Evolutionary conservation across 805 yeast species (phyloP).

Genomic region (Candida glaebosa): DNA sequence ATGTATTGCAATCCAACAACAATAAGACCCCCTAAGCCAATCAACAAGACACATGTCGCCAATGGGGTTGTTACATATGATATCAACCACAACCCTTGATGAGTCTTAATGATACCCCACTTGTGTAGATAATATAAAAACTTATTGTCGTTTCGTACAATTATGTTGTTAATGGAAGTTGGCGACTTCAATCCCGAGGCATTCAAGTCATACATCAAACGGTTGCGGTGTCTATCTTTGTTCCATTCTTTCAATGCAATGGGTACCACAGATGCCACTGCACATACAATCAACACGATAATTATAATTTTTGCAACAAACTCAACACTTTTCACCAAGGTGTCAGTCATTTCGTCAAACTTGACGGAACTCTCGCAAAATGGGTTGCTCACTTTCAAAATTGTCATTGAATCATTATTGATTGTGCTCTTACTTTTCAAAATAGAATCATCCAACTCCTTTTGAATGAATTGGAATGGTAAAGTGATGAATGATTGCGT

Average conservation of each 20-base stretch:
- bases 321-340: slow-evolving; percentile 27
- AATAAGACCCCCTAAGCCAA: slow-evolving; percentile 57
- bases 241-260: slow-evolving; percentile 43
- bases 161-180: slow-evolving; percentile 2
- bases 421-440: slow-evolving; percentile 10
- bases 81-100: slow-evolving; percentile 37
- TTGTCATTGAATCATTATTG: slow-evolving; percentile 5
- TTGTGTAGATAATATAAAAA: slow-evolving; percentile 11
- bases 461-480: slow-evolving; percentile 56
- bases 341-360: slow-evolving; percentile 37
- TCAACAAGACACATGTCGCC: slow-evolving; percentile 45
- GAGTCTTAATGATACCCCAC: slow-evolving; percentile 8
- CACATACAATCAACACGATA: slow-evolving; percentile 24
- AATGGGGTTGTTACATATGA: slow-evolving; percentile 52
- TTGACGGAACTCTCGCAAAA: slow-evolving; percentile 37
- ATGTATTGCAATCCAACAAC: slow-evolving; percentile 53
- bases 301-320: slow-evolving; percentile 34
- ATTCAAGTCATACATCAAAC: slow-evolving; percentile 13
- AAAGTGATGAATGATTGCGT: slow-evolving; percentile 50
- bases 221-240: slow-evolving; percentile 34
- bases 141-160: slow-evolving; percentile 13
- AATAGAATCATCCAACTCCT: slow-evolving; percentile 32
- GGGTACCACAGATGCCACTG: slow-evolving; percentile 41
- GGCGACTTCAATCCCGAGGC: slow-evolving; percentile 7
- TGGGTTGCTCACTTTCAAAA: slow-evolving; percentile 10